Evolutionary conservation across 2,329 filamentous ascomycete species (phyloP), one percentile per base, ranked within the genome.

Genomic region (Nannizziopsis barbatae): DNA sequence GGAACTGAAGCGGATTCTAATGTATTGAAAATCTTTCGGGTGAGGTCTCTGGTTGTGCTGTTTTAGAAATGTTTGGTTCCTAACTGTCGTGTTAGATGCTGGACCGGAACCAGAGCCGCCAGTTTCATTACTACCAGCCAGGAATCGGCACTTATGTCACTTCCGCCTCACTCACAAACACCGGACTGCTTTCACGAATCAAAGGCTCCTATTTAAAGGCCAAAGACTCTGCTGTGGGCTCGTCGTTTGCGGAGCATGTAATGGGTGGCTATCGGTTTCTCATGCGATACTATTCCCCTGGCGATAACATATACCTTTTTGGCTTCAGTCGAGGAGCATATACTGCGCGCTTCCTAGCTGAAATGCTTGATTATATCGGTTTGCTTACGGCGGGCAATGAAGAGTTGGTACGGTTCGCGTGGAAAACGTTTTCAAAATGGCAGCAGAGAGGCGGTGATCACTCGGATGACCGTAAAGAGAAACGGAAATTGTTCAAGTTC

Each of bases 271-370:
- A 77, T 52, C 62, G 68, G 2, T 77, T 77, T 47, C 56, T 77
- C n/a, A 77, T 77, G 75, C 68, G 72, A 6, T 74, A 73, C 55
- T 76, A 76, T 48, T 60, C 66, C 18, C 56, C 72, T 58, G 71
- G 66, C 0, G 72, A 73, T 53, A 69, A 70, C 41, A 74, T 77
- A 30, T 77, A 75, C 54, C 70, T 76, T 55, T 75, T 76, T 47
- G 74, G 74, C n/a, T 76, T 76, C 56, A 71, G 68, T 11, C 69
- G 74, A 20, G 74, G 74, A 1, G 73, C 74, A 11, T 75, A 72
- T 54, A 75, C 71, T 1, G 74, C 74, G 11, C 71, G 70, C 18
- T 75, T 76, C 54, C 65, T 76, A 1, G 70, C 74, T 0, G 66
- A 71, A 39, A 75, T 76, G 74, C 57, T 76, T 27, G 62, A 72